Conservation (phyloP, 805 yeast genomes). For the Saccharomyces paradoxus region DNA sequence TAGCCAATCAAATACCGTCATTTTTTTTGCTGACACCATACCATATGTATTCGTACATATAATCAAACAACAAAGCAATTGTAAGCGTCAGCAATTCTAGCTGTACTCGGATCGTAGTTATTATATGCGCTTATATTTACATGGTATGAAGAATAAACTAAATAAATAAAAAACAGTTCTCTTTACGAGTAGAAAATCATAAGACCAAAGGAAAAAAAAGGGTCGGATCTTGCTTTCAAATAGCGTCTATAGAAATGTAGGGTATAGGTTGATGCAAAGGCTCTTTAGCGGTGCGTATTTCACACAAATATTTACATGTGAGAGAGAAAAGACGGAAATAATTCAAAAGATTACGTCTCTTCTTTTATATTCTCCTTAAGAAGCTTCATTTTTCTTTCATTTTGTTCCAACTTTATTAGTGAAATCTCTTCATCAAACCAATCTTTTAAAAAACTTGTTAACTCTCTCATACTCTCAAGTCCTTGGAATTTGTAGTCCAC, state of each 20-base stretch:
- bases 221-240: neutral
- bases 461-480: conserved; percentile 12
- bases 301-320: neutral
- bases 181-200: neutral
- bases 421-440: conserved; percentile 11
- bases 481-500: conserved; percentile 19
- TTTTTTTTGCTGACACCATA: neutral
- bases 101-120: neutral
- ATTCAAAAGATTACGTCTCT: neutral
- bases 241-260: neutral
- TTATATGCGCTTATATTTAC: neutral
- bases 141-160: neutral
- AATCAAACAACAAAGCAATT: neutral
- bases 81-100: neutral
- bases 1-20: neutral
- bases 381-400: neutral
- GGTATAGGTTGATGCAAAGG: neutral
- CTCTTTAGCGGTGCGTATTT: neutral
- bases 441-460: conserved; percentile 10
- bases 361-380: neutral
- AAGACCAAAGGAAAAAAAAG: neutral
- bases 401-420: neutral
- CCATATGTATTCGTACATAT: neutral
- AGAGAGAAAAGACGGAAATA: neutral
- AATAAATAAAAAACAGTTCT: neutral